Evolutionary conservation across 768 basidiomycete genomes (phyloP), one percentile per base, ranked within the genome.

Genomic region (Suillus discolor): DNA sequence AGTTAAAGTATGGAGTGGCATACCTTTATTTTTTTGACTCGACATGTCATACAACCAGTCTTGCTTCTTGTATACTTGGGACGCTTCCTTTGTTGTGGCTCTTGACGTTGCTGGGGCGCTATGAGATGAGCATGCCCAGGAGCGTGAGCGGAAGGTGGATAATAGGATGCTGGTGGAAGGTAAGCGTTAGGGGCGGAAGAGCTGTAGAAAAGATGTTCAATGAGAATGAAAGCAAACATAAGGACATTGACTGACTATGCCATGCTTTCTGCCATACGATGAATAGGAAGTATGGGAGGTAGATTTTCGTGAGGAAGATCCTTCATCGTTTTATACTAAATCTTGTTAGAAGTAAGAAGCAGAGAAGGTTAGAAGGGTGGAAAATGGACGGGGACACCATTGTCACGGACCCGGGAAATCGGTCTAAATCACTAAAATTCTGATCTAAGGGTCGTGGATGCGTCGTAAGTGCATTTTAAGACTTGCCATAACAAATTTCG

Each of bases 31-130:
- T 97, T 93, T 84, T 96, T 96, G 68, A 88, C 87, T 71, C 96
- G 86, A 84, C 96, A 98, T 51, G 93, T 96, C 74, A 97, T 80
- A 75, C 96, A 98, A 28, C 96, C 96, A 1, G 94, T 95, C 81
- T 97, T 96, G 79, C 92, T 94, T 71, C 96, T 87, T 68, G 93
- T 94, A 71, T 96, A 96, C 82, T 97, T 97, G 59, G 93, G 93
- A 42, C 93, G 89, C 75, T 93, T 93, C 66, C 92, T 85, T 71
- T 82, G 80, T n/a, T 84, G 82, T 18, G 82, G 72, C 31, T 82
- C 90, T 42, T 77, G 78, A 61, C 84, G 83, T 62, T 84, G 76
- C 28, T 82, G 81, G 4, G 84, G 79, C 13, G 82, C 74, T 64
- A 85, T 80, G 54, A 84, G 77, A 67, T 89, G 87, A 67, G 78